Base-by-base conservation (phyloP, 768 basidiomycete species). In the Suillus tomentosus region DNA sequence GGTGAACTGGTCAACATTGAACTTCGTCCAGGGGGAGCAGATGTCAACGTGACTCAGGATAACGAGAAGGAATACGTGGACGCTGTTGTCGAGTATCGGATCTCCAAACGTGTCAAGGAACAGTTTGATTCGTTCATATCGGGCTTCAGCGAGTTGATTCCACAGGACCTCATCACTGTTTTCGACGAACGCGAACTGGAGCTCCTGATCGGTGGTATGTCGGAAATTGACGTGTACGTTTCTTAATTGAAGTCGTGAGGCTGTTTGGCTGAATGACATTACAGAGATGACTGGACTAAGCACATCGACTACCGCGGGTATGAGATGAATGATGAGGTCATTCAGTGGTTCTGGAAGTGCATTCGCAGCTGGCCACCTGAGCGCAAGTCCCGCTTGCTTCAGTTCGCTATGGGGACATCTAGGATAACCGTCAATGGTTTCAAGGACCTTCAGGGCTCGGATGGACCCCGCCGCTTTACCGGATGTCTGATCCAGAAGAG, bases 291-390 rank as follows among this genome's bases (percentile, higher is more conserved):
- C 76, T 99, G 97, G 97, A 94, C 90, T 73, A 98, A 99, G 80
- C 97, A 96, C 79, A 99, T 97, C 43, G 97, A 99, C 76, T 99
- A 99, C 79, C 90, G 96, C 68, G 96, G 95, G 17, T 96, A 96
- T 73, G 93, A 95, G 78, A 88, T 94, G 78, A 92, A 90, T 71
- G 95, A 96, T 73, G 94, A 96, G 72, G 93, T 96, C 56, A 95
- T 99, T 63, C 95, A 98, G 73, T 99, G 97, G 97, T 99, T 99
- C 90, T 99, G 97, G 97, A 95, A 98, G 80, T 95, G 94, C 71
- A 94, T 99, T 53, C 91, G 94, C 69, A 88, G 90, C 70, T 99
- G 97, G 97, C 96, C 97, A 13, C 89, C 96, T 1, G 97, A 99
- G 81, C 90, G 96, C 78, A 99, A 99, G 81, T 95, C 94, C 15